Evolutionary conservation across 2,329 filamentous ascomycete species (phyloP), one percentile per base, ranked within the genome.

Genomic region (Apiospora kogelbergensis): DNA sequence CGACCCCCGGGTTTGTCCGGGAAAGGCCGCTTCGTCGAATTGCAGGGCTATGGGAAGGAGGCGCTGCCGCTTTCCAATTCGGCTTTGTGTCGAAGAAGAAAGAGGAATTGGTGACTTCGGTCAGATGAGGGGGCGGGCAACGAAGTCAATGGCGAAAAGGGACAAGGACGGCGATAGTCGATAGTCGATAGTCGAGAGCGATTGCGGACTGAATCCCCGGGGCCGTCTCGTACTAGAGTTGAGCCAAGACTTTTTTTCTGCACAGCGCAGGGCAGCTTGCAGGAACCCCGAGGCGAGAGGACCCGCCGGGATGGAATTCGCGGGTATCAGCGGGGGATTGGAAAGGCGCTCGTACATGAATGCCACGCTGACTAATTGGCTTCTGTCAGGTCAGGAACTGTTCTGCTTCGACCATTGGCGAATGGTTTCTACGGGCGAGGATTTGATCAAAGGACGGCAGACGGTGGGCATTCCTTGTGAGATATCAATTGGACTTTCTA

Each of bases 1-100:
- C 71, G 69, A 68, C 46, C 63, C 74, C 30, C 76, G 75, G 75
- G 74, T 75, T 68, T 63, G 57, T 73, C 69, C 74, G 74, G 76
- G 75, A 69, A 72, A 71, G 73, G 71, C 72, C 76, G 69, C 71
- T 70, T 70, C 70, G 65, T 66, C 33, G 45, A 65, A 41, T 68
- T 45, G 63, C 60, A 63, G 68, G 22, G 40, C 66, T 41, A 46
- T 30, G 26, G 24, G 10, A 65, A 63, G 63, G 26, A 45, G n/a
- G 22, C 1, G 2, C 41, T 22, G 37, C 9, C 11, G 42, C 15
- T 65, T 17, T 26, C 17, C 40, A 65, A 9, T 11, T 3, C 11
- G 53, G 26, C 26, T 60, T 22, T 37, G 11, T 60, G 30, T 60
- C 9, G 17, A 30, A 22, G 22, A 44, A 30, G 42, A 46, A 44